Evolutionary conservation across 306 rosid genomes (phyloP).

Genomic region (Trifolium dubium): DNA sequence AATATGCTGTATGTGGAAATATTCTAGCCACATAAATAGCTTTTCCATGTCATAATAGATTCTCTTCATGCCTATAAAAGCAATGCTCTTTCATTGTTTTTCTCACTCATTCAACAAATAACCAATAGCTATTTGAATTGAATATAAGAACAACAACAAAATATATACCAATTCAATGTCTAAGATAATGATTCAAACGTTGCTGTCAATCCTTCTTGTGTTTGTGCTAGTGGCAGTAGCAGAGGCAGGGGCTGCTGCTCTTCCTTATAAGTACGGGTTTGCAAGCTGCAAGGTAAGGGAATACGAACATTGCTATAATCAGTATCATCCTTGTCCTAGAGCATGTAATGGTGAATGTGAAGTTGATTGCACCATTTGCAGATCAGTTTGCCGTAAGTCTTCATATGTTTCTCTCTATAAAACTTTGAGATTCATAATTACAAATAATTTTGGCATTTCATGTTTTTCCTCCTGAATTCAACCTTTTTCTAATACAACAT

Average conservation of each 20-base stretch:
- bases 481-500: too few species aligned
- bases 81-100: not conserved
- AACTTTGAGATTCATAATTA: too few species aligned
- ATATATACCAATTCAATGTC: constrained; percentile 28
- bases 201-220: constrained; percentile 32
- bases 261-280: constrained; percentile 47
- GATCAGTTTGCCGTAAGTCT: constrained; percentile 69
- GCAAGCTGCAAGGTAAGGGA: constrained; percentile 53
- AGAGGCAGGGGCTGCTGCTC: constrained; percentile 53
- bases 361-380: constrained; percentile 67
- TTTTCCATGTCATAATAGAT: not conserved
- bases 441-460: too few species aligned
- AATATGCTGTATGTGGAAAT: not conserved
- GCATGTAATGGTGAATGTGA: constrained; percentile 59
- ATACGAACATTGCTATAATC: constrained; percentile 60
- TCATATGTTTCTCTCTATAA: not conserved
- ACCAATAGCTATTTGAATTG: not conserved
- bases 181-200: not conserved
- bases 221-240: constrained; percentile 31
- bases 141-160: not conserved
- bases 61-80: constrained; percentile 43
- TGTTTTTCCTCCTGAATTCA: too few species aligned
- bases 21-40: not conserved
- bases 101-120: constrained; percentile 37
- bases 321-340: constrained; percentile 63